Evolutionary conservation across 1,284 basidiomycete genomes (phyloP).

Genomic region (Rhodotorula sp.): DNA sequence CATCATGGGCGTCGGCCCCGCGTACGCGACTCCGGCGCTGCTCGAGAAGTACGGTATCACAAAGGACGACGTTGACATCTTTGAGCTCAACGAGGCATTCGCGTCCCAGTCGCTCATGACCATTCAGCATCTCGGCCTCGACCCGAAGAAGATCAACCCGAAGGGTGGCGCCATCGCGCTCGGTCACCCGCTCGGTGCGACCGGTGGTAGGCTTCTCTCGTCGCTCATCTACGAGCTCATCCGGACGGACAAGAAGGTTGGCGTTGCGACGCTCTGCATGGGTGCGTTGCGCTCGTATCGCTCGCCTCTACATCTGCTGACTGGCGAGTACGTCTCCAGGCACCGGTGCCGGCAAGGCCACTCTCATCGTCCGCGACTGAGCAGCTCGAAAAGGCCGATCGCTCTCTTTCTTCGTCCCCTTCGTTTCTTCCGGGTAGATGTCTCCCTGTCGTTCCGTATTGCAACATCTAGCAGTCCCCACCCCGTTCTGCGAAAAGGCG

Average conservation of each 20-base stretch:
- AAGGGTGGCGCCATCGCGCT: slow-evolving; percentile 54
- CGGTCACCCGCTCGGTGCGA: slow-evolving; percentile 54
- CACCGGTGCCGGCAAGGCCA: slow-evolving; percentile 13
- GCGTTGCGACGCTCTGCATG: slow-evolving; percentile 53
- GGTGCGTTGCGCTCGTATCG: slow-evolving; percentile 40
- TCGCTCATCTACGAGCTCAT: slow-evolving; percentile 52
- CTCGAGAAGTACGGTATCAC: slow-evolving; percentile 40
- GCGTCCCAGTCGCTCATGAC: slow-evolving; percentile 54
- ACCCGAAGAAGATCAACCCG: slow-evolving; percentile 52
- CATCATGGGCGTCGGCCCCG: slow-evolving; percentile 48
- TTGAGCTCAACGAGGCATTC: slow-evolving; percentile 50
- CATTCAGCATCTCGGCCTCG: slow-evolving; percentile 51
- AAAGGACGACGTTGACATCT: slow-evolving; percentile 45
- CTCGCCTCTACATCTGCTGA: background rate
- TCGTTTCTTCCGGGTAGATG: background rate
- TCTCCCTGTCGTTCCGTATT: background rate
- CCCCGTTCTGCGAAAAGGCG: background rate
- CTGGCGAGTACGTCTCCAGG: background rate
- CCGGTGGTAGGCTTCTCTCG: slow-evolving; percentile 53
- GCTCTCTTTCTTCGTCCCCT: background rate
- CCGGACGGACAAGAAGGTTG: slow-evolving; percentile 49
- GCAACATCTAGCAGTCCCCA: background rate
- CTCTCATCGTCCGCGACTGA: slow-evolving; percentile 12
- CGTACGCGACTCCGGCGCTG: slow-evolving; percentile 45
- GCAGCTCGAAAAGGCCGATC: background rate